These are phyloP conservation scores for Adansonia gregorii DNA, from an alignment of 441 rosid genomes.

Conservation along the genomic window DNA sequence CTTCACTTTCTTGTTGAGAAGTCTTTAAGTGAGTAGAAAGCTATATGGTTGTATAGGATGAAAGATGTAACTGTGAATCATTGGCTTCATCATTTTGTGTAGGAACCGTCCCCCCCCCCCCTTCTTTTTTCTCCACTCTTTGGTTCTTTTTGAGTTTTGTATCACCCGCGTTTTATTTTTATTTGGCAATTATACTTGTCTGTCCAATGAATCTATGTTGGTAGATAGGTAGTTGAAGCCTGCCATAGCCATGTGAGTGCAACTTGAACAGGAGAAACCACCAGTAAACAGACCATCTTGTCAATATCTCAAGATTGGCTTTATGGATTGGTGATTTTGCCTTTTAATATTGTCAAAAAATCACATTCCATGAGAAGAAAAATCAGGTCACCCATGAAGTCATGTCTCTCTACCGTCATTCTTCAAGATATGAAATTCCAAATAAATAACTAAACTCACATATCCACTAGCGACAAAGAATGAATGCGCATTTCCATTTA, in stretches of 20 bases:
- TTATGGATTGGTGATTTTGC: not conserved
- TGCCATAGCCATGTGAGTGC: not conserved
- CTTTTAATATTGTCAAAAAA: not conserved
- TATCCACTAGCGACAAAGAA: conserved; percentile 1
- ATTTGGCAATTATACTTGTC: not conserved
- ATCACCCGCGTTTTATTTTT: not conserved
- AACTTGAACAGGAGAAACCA: no score
- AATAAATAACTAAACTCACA: not conserved
- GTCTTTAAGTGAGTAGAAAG: conserved; percentile 2
- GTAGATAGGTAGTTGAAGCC: not conserved
- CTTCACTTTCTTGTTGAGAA: not conserved
- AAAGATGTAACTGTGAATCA: not conserved
- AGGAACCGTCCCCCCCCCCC: not conserved
- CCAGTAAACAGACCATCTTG: not conserved
- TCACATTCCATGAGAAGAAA: not conserved
- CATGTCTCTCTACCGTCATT: not conserved
- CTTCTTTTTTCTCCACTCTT: not conserved
- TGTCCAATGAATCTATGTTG: not conserved
- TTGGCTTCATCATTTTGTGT: not conserved
- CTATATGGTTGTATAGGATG: conserved; percentile 14
- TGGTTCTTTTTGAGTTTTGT: not conserved
- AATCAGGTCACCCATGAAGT: not conserved
- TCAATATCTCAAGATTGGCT: not conserved
- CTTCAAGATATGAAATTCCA: not conserved
- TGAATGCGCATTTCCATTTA: not conserved